These are phyloP conservation scores for Nelumbo lutea DNA, from an alignment of 164 flowering plant genomes.

Conservation along the genomic window DNA sequence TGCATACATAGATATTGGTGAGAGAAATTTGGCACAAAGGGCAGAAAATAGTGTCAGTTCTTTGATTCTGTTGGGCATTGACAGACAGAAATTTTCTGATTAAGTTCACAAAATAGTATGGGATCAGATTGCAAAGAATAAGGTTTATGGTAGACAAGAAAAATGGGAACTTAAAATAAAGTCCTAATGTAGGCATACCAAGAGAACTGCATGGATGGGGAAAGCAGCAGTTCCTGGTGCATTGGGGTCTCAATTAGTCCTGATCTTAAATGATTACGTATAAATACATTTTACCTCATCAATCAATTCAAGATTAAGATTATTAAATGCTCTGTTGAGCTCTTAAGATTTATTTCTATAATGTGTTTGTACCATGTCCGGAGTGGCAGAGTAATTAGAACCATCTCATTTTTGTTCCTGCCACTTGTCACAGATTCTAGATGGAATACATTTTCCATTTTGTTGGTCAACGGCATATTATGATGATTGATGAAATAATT, in stretches of 20 bases:
- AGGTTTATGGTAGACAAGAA: too few species aligned
- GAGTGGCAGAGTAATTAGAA: too few species aligned
- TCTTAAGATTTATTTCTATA: too few species aligned
- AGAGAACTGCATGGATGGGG: neutral
- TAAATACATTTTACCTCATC: neutral
- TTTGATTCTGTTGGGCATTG: neutral
- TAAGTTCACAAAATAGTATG: too few species aligned
- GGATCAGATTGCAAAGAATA: too few species aligned
- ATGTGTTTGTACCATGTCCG: too few species aligned
- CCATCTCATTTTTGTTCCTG: too few species aligned
- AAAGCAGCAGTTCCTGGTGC: neutral
- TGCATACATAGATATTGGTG: neutral
- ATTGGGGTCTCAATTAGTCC: neutral
- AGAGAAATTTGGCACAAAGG: neutral
- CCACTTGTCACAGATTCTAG: too few species aligned
- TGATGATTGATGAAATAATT: too few species aligned
- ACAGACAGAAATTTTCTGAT: neutral
- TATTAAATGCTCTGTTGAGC: neutral
- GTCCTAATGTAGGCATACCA: neutral
- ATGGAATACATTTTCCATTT: too few species aligned
- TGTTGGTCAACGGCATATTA: too few species aligned
- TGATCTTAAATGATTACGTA: neutral
- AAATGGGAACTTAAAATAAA: neutral
- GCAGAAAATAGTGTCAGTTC: neutral
- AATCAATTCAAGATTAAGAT: neutral